These are phyloP conservation scores for Betula pendula DNA, from an alignment of 306 rosid genomes.

Conservation along the genomic window DNA sequence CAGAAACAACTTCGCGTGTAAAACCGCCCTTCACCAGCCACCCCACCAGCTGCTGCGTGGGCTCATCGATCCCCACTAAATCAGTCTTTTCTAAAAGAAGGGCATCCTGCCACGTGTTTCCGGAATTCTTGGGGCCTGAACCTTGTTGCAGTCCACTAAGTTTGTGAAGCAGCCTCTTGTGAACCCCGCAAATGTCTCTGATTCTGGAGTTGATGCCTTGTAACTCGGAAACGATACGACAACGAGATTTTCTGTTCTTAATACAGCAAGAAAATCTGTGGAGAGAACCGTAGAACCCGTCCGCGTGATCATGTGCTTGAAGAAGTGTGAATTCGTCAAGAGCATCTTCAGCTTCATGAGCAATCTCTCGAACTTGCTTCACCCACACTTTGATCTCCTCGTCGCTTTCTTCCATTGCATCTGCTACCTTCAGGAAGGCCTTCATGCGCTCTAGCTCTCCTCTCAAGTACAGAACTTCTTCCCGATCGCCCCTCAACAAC, in stretches of 20 bases:
- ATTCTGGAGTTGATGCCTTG: conserved; percentile 25
- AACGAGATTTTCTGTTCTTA: not conserved
- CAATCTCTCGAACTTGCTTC: conserved; percentile 36
- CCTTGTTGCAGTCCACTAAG: conserved; percentile 9
- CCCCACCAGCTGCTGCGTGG: not conserved
- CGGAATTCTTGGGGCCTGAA: not conserved
- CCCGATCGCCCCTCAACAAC: conserved; percentile 19
- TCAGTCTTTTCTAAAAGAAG: conserved; percentile 8
- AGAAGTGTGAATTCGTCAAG: conserved; percentile 35
- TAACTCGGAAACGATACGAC: conserved; percentile 12
- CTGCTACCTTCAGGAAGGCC: conserved; percentile 36
- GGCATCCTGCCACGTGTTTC: not conserved
- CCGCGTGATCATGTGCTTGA: not conserved
- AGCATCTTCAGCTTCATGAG: conserved; percentile 40
- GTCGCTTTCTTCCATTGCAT: conserved; percentile 35
- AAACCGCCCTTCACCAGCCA: not conserved
- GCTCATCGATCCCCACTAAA: conserved; percentile 7
- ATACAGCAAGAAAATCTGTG: not conserved
- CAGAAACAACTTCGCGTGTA: conserved; percentile 9
- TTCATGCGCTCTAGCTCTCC: conserved; percentile 30
- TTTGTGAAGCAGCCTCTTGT: conserved; percentile 20
- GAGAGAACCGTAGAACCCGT: not conserved
- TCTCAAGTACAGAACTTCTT: conserved; percentile 26
- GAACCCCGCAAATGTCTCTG: conserved; percentile 9
- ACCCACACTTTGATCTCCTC: conserved; percentile 36